These are phyloP conservation scores for Phytophthora tentaculata DNA, from an alignment of 352 stramenopile genomes.

Conservation along the genomic window DNA sequence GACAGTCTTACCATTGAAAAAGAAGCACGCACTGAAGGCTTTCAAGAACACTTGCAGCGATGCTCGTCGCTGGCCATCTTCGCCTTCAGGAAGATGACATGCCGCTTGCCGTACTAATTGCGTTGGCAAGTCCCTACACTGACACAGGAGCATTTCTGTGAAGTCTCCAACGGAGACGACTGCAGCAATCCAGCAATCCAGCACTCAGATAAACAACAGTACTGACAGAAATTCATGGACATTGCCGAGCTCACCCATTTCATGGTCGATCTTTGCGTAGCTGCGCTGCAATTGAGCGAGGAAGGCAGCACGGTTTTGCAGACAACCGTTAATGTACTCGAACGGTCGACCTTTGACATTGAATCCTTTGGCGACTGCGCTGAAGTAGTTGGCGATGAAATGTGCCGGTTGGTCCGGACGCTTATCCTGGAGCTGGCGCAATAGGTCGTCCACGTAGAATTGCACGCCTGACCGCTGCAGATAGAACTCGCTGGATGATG, in stretches of 20 bases:
- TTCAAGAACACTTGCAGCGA: conserved; percentile 41
- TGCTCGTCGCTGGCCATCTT: conserved; percentile 35
- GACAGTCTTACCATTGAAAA: conserved; percentile 52
- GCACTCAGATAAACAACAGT: background rate
- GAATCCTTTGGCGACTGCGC: conserved; percentile 34
- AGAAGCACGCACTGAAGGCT: conserved; percentile 51
- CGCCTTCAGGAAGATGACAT: conserved; percentile 43
- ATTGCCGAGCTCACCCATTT: conserved; percentile 33
- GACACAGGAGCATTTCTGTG: conserved; percentile 58
- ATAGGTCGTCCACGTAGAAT: conserved; percentile 63
- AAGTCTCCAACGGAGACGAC: conserved; percentile 66
- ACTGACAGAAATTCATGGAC: background rate
- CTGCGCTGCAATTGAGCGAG: conserved; percentile 47
- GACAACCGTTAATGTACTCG: conserved; percentile 58
- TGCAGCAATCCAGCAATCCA: conserved; percentile 12
- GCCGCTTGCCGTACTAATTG: conserved; percentile 49
- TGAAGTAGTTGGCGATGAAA: conserved; percentile 61
- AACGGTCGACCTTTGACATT: conserved; percentile 52
- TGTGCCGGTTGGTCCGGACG: conserved; percentile 41
- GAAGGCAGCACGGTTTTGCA: conserved; percentile 64
- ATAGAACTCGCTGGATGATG: conserved; percentile 46
- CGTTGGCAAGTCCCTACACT: conserved; percentile 57
- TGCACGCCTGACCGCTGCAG: conserved; percentile 60
- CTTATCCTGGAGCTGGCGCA: conserved; percentile 59
- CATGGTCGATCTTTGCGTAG: conserved; percentile 46